Percentiles rank a stretch among this genome's conserved stretches.
phyloP scores from a whole-genome alignment of 352 stramenopile genomes.

The Phytopythium delawarense region DNA sequence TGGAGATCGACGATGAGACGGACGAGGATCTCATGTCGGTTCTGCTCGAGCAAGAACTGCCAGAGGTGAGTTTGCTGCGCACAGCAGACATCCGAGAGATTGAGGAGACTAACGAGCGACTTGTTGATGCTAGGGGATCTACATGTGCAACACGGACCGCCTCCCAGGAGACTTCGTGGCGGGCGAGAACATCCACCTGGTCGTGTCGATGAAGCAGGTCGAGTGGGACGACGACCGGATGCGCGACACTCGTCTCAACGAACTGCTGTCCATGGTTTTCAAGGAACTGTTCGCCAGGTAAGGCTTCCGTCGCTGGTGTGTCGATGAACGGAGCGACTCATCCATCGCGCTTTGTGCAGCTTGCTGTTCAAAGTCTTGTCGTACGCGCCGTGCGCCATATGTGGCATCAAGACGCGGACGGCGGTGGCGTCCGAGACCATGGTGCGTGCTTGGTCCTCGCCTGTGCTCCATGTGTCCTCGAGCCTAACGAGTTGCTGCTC shows the following conservation, averaged over 20 bases:
- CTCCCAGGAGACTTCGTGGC: constrained; percentile 64
- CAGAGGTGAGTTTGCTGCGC: constrained; percentile 33
- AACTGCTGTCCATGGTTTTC: constrained; percentile 79
- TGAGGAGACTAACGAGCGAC: background rate
- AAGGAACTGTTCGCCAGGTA: constrained; percentile 85
- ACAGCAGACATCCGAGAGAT: background rate
- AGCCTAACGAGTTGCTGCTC: background rate
- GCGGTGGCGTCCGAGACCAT: constrained; percentile 79
- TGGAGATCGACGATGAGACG: constrained; percentile 91
- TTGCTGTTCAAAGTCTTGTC: constrained; percentile 65
- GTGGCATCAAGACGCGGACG: constrained; percentile 71
- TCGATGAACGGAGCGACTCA: background rate
- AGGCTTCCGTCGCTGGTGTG: background rate
- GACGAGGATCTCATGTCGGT: constrained; percentile 92
- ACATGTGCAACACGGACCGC: constrained; percentile 85
- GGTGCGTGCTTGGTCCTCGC: constrained; percentile 21
- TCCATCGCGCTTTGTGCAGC: constrained; percentile 18
- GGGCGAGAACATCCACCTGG: constrained; percentile 77
- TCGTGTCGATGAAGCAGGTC: constrained; percentile 85
- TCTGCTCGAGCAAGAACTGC: constrained; percentile 82
- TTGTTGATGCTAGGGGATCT: constrained; percentile 47
- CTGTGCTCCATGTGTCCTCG: no score
- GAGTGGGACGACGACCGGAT: constrained; percentile 88
- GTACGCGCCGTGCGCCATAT: constrained; percentile 82
- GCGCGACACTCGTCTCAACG: constrained; percentile 80